phyloP scores from a whole-genome alignment of 2,329 filamentous ascomycete species.

The Penicillium aurantiogriseum region DNA sequence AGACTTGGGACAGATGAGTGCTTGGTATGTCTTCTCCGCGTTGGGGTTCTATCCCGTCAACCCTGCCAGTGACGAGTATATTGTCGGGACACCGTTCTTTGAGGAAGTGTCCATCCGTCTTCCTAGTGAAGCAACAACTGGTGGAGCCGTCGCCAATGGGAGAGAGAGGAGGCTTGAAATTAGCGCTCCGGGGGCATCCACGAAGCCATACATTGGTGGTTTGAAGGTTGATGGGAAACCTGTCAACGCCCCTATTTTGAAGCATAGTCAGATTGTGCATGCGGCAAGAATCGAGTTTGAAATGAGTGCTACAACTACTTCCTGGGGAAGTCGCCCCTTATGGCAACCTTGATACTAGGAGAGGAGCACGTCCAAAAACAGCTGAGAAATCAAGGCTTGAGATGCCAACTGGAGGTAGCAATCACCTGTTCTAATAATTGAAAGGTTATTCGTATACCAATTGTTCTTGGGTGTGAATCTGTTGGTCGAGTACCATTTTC shows the following conservation, averaged over 20 bases:
- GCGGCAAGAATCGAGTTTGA: constrained; percentile 46
- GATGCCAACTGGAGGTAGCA: fast-evolving
- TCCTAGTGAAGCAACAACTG: constrained; percentile 34
- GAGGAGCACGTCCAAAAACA: neutral
- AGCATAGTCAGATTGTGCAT: constrained; percentile 42
- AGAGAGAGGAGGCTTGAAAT: constrained; percentile 37
- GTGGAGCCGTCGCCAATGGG: constrained; percentile 21
- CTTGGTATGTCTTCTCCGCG: constrained; percentile 51
- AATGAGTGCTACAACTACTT: constrained; percentile 44
- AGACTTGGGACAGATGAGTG: constrained; percentile 52
- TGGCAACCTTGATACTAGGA: constrained; percentile 1
- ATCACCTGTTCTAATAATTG: neutral
- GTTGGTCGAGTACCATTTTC: neutral
- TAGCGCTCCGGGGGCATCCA: constrained; percentile 42
- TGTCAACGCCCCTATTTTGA: constrained; percentile 38
- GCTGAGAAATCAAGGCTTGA: neutral
- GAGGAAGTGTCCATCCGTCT: constrained; percentile 44
- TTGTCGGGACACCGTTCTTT: constrained; percentile 49
- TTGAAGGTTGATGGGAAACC: constrained; percentile 43
- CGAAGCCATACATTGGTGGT: constrained; percentile 43
- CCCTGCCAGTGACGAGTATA: constrained; percentile 47
- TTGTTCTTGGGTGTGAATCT: neutral
- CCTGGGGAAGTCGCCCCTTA: constrained; percentile 28
- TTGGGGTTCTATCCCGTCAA: constrained; percentile 51
- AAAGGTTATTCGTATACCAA: too few species aligned